Evolutionary conservation across 2,329 filamentous ascomycete genomes (phyloP).

Genomic region (Fusarium nisikadoi): DNA sequence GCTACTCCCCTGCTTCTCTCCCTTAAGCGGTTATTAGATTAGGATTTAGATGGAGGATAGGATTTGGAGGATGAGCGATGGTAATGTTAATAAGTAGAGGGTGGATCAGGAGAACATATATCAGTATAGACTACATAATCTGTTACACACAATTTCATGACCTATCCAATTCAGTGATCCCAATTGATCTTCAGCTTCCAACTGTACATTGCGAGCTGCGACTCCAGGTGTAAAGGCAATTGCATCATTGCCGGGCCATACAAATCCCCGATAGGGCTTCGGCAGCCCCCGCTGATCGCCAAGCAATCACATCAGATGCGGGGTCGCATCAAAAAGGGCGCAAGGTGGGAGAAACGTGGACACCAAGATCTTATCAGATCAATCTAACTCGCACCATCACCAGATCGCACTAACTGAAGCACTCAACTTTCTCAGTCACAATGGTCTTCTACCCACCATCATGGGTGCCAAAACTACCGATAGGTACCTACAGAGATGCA

Average conservation of each 20-base stretch:
- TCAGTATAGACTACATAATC: not conserved
- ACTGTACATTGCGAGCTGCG: accelerated
- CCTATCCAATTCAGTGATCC: not conserved
- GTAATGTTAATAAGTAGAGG: not conserved
- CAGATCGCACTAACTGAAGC: not conserved
- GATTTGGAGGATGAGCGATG: not conserved
- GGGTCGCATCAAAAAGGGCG: constrained; percentile 3
- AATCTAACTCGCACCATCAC: not conserved
- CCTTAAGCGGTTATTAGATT: not conserved
- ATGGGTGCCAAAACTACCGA: constrained; percentile 16
- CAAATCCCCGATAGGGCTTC: not conserved
- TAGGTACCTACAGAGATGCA: not conserved
- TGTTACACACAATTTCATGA: not conserved
- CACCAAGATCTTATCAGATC: constrained; percentile 14
- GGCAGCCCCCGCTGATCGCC: not conserved
- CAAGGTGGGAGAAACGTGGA: not conserved
- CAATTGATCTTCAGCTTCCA: too few relatives aligned
- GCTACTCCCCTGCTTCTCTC: constrained; percentile 50
- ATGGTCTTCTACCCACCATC: constrained; percentile 17
- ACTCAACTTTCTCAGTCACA: accelerated
- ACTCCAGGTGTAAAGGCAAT: not conserved
- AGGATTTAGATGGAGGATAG: not conserved
- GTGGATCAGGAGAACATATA: not conserved
- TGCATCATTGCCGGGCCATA: not conserved
- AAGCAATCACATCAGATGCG: not conserved